Conservation (phyloP, 2,329 filamentous ascomycete genomes). For the Scedosporium apiospermum region DNA sequence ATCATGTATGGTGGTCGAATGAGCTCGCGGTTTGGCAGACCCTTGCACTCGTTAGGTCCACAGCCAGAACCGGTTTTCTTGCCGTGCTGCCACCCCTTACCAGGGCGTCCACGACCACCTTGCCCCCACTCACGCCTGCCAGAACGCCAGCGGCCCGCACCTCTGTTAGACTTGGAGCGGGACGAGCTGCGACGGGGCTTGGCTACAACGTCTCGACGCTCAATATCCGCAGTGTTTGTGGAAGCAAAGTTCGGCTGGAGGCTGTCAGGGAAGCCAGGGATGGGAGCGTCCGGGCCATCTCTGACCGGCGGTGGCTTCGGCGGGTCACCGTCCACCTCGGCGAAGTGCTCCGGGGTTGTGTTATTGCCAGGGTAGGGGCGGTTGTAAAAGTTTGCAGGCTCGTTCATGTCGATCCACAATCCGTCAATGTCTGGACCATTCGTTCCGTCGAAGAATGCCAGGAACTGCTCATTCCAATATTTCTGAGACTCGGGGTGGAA, state of each 20-base stretch:
- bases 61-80: constrained; percentile 15
- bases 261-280: constrained; percentile 7
- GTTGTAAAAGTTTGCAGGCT: constrained; percentile 22
- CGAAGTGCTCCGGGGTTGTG: constrained; percentile 19
- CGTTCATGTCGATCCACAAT: constrained; percentile 65
- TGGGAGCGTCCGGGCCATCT: constrained; percentile 16
- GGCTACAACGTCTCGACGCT: not conserved
- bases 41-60: constrained; percentile 13
- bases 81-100: constrained; percentile 13
- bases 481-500: constrained; percentile 51
- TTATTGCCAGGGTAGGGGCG: constrained; percentile 21
- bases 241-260: not conserved
- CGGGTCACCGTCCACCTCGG: constrained; percentile 35
- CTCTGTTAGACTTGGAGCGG: not conserved
- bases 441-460: constrained; percentile 50
- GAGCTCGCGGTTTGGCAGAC: constrained; percentile 15
- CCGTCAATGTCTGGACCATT: constrained; percentile 65
- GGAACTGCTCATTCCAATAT: constrained; percentile 64
- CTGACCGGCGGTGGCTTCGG: constrained; percentile 53
- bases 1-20: constrained; percentile 16
- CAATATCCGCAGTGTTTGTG: not conserved
- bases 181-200: not conserved
- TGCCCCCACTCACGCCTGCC: constrained; percentile 10
- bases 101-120: constrained; percentile 7
- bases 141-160: constrained; percentile 11